Evolutionary conservation across 306 rosid genomes (phyloP), one percentile per base, ranked within the genome.

Genomic region (Prunus armeniaca): DNA sequence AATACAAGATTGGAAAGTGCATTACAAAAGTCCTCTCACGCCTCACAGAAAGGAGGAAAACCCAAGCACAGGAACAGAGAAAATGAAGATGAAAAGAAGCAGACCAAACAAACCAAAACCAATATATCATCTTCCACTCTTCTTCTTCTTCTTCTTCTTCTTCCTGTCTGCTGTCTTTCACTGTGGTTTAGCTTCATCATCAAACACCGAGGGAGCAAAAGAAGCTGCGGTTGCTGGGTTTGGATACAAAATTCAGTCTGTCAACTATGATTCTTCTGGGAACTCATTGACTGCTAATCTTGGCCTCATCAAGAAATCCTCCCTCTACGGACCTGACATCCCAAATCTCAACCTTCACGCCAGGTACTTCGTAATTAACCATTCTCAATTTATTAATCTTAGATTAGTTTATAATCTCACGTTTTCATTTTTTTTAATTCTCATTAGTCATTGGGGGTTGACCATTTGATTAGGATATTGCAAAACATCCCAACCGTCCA

Each of bases 311-410:
- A 78, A 88, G 2, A 11, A 80, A 14, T 86, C 97, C 47, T 61
- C 88, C 19, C 71, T 86, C 24, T 89, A 65, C 15, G 98, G 98
- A 52, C 85, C 90, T 32, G 98, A 93, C 67, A 76, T 93, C 65
- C 83, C 74, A 30, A 75, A 28, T 25, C 96, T 91, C 85, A 76
- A 2, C 54, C 90, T 93, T 49, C 19, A 58, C 4, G 93, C 91
- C 65, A 88, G 96, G 98, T 93, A 49, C n/a, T 24, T 47, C 57
- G 7, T 52, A 14, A 6, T 47, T 13, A 43, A 34, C 24, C 2
- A 50, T 6, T 38, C 43, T 2, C 2, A 9, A 9, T 47, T 34
- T 12, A 27, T 55, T 52, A 51, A 14, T 13, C 2, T 47, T 46
- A 5, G n/a, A 19, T 61, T 20, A 25, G 9, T 60, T 60, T 63